These are phyloP conservation scores for Ophiostoma pallidulum DNA, from an alignment of 2,329 filamentous ascomycete species.

Conservation along the genomic window DNA sequence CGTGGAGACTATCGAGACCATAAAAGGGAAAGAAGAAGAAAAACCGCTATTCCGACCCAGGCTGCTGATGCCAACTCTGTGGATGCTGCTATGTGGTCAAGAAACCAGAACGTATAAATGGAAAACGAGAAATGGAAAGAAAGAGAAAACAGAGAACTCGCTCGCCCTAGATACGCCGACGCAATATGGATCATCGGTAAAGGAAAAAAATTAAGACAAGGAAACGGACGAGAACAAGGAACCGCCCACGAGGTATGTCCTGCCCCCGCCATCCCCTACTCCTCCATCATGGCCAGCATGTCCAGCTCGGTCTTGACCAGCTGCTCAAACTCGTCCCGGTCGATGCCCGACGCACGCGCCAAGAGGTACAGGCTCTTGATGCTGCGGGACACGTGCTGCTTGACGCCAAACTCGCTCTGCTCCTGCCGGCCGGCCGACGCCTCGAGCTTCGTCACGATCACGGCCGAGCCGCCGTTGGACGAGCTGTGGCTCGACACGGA, in stretches of 20 bases:
- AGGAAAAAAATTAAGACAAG: background rate
- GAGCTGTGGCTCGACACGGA: conserved; percentile 50
- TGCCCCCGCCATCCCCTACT: conserved; percentile 20
- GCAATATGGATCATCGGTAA: too few species aligned
- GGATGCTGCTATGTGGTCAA: too few species aligned
- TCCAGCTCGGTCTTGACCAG: conserved; percentile 64
- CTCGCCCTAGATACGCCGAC: too few species aligned
- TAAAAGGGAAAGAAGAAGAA: too few species aligned
- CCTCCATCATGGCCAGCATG: conserved; percentile 58
- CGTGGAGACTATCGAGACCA: too few species aligned
- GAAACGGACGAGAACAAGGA: background rate
- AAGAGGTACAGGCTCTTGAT: conserved; percentile 68
- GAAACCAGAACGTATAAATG: background rate
- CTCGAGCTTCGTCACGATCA: conserved; percentile 53
- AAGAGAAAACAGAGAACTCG: too few species aligned
- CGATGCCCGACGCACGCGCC: conserved; percentile 61
- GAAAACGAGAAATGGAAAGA: background rate
- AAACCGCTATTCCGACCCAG: too few species aligned
- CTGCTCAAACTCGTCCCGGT: conserved; percentile 63
- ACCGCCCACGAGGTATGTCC: conserved; percentile 9
- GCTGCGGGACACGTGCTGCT: conserved; percentile 68
- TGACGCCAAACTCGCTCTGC: conserved; percentile 61
- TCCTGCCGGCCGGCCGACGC: conserved; percentile 46
- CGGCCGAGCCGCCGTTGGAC: conserved; percentile 31
- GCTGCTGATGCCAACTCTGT: too few species aligned